These are phyloP conservation scores for Aphanoascus verrucosus DNA, from an alignment of 2,329 filamentous ascomycete genomes.

Conservation along the genomic window DNA sequence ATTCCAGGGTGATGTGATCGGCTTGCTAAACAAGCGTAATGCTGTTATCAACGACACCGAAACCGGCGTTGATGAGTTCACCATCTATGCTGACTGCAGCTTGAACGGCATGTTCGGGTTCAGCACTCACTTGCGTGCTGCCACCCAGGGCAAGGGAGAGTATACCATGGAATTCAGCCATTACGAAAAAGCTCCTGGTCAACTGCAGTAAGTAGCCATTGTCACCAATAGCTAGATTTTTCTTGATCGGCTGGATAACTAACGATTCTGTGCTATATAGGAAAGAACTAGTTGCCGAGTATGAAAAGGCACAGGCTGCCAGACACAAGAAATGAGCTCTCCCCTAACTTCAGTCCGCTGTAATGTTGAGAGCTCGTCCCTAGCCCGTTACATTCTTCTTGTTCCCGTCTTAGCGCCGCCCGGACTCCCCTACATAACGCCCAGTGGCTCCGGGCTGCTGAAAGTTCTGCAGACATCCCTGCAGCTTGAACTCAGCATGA, in stretches of 20 bases:
- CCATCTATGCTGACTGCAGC: conserved; percentile 79
- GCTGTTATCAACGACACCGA: conserved; percentile 93
- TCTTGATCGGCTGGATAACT: neutral
- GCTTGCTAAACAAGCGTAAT: conserved; percentile 91
- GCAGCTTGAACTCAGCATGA: neutral
- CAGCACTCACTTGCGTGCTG: conserved; percentile 76
- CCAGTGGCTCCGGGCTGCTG: neutral
- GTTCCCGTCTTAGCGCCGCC: neutral
- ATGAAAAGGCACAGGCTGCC: conserved; percentile 56
- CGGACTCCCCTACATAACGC: neutral
- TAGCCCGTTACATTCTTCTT: neutral
- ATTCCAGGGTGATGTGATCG: conserved; percentile 94
- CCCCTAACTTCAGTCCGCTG: neutral
- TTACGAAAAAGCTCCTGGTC: conserved; percentile 74
- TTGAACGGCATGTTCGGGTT: conserved; percentile 98
- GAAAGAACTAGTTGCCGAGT: conserved; percentile 57
- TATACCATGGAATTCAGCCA: conserved; percentile 99
- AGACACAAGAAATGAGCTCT: conserved; percentile 49
- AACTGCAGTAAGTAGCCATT: conserved; percentile 62
- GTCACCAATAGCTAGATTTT: neutral
- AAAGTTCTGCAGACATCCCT: neutral
- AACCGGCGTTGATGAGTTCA: conserved; percentile 87
- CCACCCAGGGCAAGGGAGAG: conserved; percentile 96
- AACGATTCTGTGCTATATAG: conserved; percentile 21
- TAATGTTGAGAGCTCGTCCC: too few species aligned